phyloP scores from a whole-genome alignment of 305 asterid species.

The Rubia occidens region DNA sequence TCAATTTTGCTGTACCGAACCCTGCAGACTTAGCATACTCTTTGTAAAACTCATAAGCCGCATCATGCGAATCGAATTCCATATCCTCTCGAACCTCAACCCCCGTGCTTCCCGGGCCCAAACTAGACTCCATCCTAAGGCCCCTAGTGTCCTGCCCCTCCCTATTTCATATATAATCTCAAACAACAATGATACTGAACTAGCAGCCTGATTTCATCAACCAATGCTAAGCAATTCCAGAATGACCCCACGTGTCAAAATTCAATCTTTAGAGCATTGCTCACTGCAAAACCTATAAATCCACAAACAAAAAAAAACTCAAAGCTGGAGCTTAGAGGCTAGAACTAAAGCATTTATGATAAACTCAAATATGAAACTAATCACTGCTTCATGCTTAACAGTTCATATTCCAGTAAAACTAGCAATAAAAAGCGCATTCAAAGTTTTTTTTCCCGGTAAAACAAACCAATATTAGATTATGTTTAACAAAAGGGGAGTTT shows the following conservation, averaged over 20 bases:
- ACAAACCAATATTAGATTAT: neutral
- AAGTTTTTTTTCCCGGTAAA: neutral
- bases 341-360: neutral
- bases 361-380: neutral
- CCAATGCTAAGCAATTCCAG: neutral
- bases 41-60: conserved; percentile 67
- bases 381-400: neutral
- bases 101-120: conserved; percentile 27
- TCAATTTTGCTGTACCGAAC: conserved; percentile 84
- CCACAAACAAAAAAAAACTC: neutral
- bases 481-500: neutral
- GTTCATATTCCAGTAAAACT: neutral
- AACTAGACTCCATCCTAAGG: conserved; percentile 43
- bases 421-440: neutral
- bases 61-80: conserved; percentile 84
- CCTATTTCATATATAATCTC: neutral
- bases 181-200: neutral
- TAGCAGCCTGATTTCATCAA: neutral
- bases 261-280: neutral
- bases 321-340: neutral
- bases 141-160: neutral
- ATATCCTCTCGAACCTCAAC: conserved; percentile 49
- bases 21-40: conserved; percentile 82
- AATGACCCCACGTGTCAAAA: neutral
- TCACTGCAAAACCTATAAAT: neutral